Conservation (phyloP, 305 asterid species). For the Plantago coronopus region DNA sequence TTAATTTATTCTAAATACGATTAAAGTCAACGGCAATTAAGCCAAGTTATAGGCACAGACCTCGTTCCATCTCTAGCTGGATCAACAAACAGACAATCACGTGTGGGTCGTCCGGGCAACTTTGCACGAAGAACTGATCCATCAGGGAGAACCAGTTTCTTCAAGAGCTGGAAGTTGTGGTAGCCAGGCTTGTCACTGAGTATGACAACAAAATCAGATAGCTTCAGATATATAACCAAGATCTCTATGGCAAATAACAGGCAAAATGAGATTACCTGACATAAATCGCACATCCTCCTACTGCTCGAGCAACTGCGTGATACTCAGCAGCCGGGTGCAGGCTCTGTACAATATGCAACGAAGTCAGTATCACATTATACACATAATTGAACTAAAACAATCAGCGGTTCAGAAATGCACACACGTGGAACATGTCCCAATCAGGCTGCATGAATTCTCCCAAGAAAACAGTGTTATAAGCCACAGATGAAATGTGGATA, state of each 20-base stretch:
- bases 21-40: too few species aligned
- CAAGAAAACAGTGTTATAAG: constrained; percentile 78
- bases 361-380: constrained; percentile 15
- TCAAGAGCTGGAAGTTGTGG: constrained; percentile 90
- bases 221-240: too few species aligned
- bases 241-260: too few species aligned
- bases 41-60: too few species aligned
- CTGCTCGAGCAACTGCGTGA: constrained; percentile 98
- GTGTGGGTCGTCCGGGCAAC: constrained; percentile 88
- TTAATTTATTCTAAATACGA: too few species aligned
- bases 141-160: constrained; percentile 85
- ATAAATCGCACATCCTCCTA: constrained; percentile 23
- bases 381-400: not conserved
- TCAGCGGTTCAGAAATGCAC: constrained; percentile 18
- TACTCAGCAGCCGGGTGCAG: constrained; percentile 94
- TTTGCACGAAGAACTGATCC: constrained; percentile 89
- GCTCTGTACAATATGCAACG: constrained; percentile 52
- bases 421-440: constrained; percentile 99
- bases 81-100: constrained; percentile 81
- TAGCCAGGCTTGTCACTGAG: constrained; percentile 97
- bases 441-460: constrained; percentile 98
- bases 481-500: constrained; percentile 85
- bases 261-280: constrained; percentile 52
- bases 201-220: too few species aligned
- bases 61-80: constrained; percentile 96